Percentiles rank a stretch among this genome's conserved stretches.
phyloP scores from a whole-genome alignment of 441 rosid genomes.

The Pelargonium fulgidum region DNA sequence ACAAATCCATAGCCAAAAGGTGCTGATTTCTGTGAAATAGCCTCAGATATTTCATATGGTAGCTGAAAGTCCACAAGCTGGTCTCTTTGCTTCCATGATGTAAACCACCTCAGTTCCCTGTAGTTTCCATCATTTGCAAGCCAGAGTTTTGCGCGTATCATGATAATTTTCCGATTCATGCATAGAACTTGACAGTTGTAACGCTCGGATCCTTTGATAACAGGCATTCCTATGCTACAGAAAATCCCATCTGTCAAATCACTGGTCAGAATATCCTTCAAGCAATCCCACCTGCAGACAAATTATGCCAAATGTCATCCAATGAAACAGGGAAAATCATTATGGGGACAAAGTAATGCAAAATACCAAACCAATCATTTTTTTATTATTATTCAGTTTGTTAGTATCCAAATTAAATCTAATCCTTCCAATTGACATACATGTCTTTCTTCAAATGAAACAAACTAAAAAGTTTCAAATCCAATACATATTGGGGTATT shows the following conservation, averaged over 20 bases:
- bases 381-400: not conserved
- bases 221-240: slow-evolving; percentile 95
- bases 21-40: slow-evolving; percentile 57
- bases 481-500: too few species aligned
- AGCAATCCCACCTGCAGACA: slow-evolving; percentile 78
- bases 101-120: slow-evolving; percentile 88
- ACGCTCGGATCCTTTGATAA: slow-evolving; percentile 77
- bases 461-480: too few species aligned
- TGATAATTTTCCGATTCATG: slow-evolving; percentile 63
- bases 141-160: slow-evolving; percentile 91
- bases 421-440: not conserved
- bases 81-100: slow-evolving; percentile 70
- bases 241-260: slow-evolving; percentile 79
- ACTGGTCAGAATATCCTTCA: slow-evolving; percentile 69
- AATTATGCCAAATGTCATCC: not conserved
- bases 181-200: slow-evolving; percentile 92
- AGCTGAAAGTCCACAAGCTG: slow-evolving; percentile 72
- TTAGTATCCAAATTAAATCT: not conserved
- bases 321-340: not conserved
- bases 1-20: slow-evolving; percentile 88
- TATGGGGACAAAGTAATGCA: not conserved
- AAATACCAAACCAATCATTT: not conserved
- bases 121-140: slow-evolving; percentile 89
- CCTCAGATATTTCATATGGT: slow-evolving; percentile 60
- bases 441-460: too few species aligned